Conservation (phyloP, 768 basidiomycete genomes). For the Tylopilus balloui region DNA sequence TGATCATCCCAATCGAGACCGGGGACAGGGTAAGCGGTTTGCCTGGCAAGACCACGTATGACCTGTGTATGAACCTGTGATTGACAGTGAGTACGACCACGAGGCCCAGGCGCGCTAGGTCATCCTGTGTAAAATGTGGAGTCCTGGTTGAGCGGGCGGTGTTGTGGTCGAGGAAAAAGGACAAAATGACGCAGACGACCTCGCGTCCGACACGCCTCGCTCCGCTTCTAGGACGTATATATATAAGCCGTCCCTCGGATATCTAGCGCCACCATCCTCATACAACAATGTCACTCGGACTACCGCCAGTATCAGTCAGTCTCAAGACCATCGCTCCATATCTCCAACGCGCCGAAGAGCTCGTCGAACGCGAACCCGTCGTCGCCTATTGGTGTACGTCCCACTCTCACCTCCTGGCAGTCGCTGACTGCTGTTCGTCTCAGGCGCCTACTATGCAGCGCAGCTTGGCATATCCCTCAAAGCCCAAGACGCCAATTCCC, state of each 20-base stretch:
- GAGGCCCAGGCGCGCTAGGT: conserved; percentile 1
- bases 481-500: conserved; percentile 57
- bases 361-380: conserved; percentile 75
- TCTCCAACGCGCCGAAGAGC: conserved; percentile 87
- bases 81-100: not conserved
- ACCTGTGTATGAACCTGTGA: not conserved
- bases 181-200: not conserved
- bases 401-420: conserved; percentile 10
- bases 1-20: conserved; percentile 16
- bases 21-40: not conserved
- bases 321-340: conserved; percentile 73
- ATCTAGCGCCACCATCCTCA: not conserved
- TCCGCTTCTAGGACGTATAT: not conserved
- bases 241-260: not conserved
- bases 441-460: conserved; percentile 89
- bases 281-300: conserved; percentile 38
- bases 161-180: not conserved
- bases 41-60: not conserved
- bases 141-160: not conserved
- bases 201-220: not conserved
- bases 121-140: conserved; percentile 2
- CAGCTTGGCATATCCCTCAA: conserved; percentile 80
- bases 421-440: not conserved
- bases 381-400: conserved; percentile 93
- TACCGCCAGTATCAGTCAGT: conserved; percentile 55